phyloP scores from a whole-genome alignment of 345 rosid species.

The Sapria himalayana region DNA sequence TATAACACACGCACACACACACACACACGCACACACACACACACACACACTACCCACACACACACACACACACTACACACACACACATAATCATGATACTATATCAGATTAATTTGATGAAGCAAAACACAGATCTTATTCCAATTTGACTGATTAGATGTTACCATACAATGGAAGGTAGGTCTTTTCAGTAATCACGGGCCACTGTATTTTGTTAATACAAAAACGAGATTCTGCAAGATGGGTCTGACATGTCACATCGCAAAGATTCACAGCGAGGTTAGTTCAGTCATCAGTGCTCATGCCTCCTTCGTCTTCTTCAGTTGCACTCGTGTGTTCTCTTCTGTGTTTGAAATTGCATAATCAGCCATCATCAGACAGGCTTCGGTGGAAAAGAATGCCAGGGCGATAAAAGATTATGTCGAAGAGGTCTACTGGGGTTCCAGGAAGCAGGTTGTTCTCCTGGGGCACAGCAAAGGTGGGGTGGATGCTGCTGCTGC shows the following conservation, averaged over 20 bases:
- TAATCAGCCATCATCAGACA: slow-evolving; percentile 14
- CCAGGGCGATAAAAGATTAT: slow-evolving; percentile 76
- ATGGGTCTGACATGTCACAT: slow-evolving; percentile 85
- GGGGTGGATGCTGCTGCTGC: slow-evolving; percentile 97
- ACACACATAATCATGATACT: too few species aligned
- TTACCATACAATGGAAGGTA: too few species aligned
- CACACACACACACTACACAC: too few species aligned
- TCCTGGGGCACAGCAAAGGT: slow-evolving; percentile 98
- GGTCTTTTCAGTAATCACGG: slow-evolving; percentile 99
- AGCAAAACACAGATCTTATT: too few species aligned
- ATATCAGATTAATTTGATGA: too few species aligned
- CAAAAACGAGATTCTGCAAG: slow-evolving; percentile 73
- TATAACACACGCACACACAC: too few species aligned
- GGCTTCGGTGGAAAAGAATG: slow-evolving; percentile 98
- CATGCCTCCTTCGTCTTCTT: neutral
- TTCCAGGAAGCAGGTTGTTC: slow-evolving; percentile 65
- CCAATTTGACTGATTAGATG: too few species aligned
- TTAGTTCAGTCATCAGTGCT: slow-evolving; percentile 8
- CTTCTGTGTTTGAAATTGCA: slow-evolving; percentile 11
- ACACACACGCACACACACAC: too few species aligned
- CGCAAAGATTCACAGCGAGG: slow-evolving; percentile 98
- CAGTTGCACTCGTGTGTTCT: slow-evolving; percentile 2
- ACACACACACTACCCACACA: too few species aligned
- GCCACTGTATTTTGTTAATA: slow-evolving; percentile 75
- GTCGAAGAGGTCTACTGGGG: slow-evolving; percentile 97